These are phyloP conservation scores for Solanum chaucha DNA, from an alignment of 257 asterid genomes.

Conservation along the genomic window DNA sequence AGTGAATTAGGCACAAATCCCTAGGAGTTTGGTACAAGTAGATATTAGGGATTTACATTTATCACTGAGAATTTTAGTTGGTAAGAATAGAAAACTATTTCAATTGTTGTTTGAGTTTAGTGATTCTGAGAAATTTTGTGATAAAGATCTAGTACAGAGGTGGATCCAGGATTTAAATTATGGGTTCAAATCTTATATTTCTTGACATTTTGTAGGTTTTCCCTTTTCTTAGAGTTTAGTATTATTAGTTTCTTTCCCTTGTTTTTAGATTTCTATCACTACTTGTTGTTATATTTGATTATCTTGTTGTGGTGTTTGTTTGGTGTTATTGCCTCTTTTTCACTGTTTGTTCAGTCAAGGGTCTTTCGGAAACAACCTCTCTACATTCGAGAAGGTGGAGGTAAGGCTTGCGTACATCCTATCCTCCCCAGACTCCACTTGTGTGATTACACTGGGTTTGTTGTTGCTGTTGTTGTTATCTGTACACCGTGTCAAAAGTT, in stretches of 20 bases:
- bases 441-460: not conserved
- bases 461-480: not conserved
- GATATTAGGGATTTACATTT: not conserved
- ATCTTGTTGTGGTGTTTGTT: not conserved
- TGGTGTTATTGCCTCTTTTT: not conserved
- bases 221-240: too few relatives aligned
- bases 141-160: not conserved
- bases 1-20: not conserved
- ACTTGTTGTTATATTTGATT: not conserved
- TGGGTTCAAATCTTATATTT: too few relatives aligned
- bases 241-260: not conserved
- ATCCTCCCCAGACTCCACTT: not conserved
- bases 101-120: not conserved
- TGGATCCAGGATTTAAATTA: not conserved
- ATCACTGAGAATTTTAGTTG: not conserved
- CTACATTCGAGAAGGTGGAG: not conserved
- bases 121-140: not conserved
- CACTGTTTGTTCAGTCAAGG: not conserved
- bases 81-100: not conserved
- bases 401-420: not conserved
- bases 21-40: not conserved
- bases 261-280: not conserved
- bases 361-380: not conserved
- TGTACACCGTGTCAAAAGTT: not conserved
- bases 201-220: too few relatives aligned